Conservation (phyloP, 495 filamentous ascomycete species). For the Glutinoglossum americanum region DNA sequence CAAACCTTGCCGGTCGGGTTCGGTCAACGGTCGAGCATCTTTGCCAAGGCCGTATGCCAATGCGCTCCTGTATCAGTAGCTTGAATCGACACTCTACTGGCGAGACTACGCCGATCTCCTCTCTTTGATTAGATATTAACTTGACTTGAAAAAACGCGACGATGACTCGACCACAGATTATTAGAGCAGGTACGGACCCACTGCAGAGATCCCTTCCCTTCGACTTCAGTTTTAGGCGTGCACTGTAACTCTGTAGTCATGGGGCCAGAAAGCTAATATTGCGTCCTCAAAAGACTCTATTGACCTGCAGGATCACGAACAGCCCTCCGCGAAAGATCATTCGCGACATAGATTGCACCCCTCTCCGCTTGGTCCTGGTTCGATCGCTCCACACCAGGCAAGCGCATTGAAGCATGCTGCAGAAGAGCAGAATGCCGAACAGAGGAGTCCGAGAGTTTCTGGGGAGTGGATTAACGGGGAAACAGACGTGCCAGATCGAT, state of each 20-base stretch:
- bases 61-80: background rate
- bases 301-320: constrained; percentile 69
- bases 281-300: constrained; percentile 47
- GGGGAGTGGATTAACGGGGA: constrained; percentile 4
- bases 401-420: constrained; percentile 52
- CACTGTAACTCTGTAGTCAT: background rate
- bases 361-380: constrained; percentile 28
- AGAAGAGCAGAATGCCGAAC: constrained; percentile 46
- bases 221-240: background rate
- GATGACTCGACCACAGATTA: constrained; percentile 18
- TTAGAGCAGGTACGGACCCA: constrained; percentile 15
- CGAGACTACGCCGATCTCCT: background rate
- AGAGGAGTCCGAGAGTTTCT: constrained; percentile 26
- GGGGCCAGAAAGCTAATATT: background rate
- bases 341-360: constrained; percentile 29
- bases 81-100: background rate
- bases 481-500: background rate
- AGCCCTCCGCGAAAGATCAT: constrained; percentile 70
- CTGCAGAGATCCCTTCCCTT: background rate
- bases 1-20: background rate
- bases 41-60: background rate
- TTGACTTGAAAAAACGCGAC: background rate
- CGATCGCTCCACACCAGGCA: constrained; percentile 64
- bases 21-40: background rate
- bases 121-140: background rate